phyloP scores from a whole-genome alignment of 305 asterid genomes.

The Ilex paraguariensis region DNA sequence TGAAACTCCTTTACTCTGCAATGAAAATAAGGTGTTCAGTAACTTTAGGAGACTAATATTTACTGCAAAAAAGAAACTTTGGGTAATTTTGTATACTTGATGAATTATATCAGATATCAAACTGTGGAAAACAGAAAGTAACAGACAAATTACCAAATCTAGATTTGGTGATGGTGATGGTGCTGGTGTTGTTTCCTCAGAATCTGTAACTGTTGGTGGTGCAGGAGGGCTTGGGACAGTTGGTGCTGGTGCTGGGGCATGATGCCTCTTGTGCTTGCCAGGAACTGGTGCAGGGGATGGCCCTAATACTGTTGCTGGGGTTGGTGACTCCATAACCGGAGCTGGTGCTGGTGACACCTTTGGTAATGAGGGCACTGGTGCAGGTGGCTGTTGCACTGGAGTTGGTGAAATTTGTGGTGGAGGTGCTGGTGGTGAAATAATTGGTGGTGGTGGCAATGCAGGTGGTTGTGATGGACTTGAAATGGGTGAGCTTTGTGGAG shows the following conservation, averaged over 20 bases:
- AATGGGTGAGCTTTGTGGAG: background rate
- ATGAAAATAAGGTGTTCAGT: slow-evolving; percentile 18
- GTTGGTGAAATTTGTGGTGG: slow-evolving; percentile 39
- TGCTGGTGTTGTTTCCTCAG: slow-evolving; percentile 64
- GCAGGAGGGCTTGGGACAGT: slow-evolving; percentile 81
- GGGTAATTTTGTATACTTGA: slow-evolving; percentile 2
- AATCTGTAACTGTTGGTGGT: slow-evolving; percentile 57
- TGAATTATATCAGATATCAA: no score
- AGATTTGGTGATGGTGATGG: slow-evolving; percentile 85
- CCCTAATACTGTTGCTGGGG: slow-evolving; percentile 24
- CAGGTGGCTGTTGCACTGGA: slow-evolving; percentile 32
- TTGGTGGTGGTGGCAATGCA: slow-evolving; percentile 2
- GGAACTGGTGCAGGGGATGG: slow-evolving; percentile 48
- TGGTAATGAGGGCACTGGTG: slow-evolving; percentile 21
- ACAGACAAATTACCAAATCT: slow-evolving; percentile 46
- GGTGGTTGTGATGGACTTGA: background rate
- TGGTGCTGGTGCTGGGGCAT: slow-evolving; percentile 90
- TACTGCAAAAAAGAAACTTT: no score
- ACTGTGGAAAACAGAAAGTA: background rate
- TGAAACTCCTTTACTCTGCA: slow-evolving; percentile 63
- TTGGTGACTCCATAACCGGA: slow-evolving; percentile 25
- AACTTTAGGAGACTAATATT: slow-evolving; percentile 1
- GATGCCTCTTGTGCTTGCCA: slow-evolving; percentile 45
- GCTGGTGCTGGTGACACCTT: slow-evolving; percentile 35
- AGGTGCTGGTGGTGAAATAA: slow-evolving; percentile 19